Percentiles rank a stretch among this genome's conserved stretches.
phyloP scores from a whole-genome alignment of 2,329 filamentous ascomycete genomes.

The Cordyceps tenuipes region DNA sequence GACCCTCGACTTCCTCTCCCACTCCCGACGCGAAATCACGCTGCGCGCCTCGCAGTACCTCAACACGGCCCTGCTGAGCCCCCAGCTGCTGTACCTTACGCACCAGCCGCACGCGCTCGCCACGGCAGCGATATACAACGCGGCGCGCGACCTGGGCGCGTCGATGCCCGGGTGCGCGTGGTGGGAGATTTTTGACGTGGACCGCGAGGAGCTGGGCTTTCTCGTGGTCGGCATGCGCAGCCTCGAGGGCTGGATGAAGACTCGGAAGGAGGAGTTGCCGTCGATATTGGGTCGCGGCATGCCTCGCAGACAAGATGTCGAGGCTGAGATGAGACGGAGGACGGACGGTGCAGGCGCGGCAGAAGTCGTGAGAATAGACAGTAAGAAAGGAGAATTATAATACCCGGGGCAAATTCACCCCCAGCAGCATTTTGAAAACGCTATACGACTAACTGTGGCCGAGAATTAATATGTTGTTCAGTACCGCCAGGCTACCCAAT shows the following conservation, averaged over 20 bases:
- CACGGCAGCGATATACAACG: constrained; percentile 84
- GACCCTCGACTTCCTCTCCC: constrained; percentile 61
- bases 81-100: constrained; percentile 83
- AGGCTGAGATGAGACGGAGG: constrained; percentile 41
- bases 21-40: constrained; percentile 45
- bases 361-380: constrained; percentile 17
- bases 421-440: background rate
- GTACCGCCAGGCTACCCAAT: background rate
- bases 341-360: background rate
- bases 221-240: constrained; percentile 80
- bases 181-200: constrained; percentile 98
- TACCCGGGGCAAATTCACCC: background rate
- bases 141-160: constrained; percentile 65
- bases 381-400: background rate
- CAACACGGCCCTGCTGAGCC: constrained; percentile 78
- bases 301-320: constrained; percentile 49
- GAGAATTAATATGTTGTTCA: background rate
- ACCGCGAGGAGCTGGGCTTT: constrained; percentile 89
- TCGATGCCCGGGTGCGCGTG: constrained; percentile 79
- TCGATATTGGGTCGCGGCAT: constrained; percentile 38
- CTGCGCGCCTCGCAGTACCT: constrained; percentile 64
- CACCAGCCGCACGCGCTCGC: constrained; percentile 83
- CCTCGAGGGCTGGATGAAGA: constrained; percentile 59
- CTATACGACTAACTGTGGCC: background rate
- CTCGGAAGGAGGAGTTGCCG: constrained; percentile 50